Conservation (phyloP, 202 grass and related monocot species). For the Musa balbisiana region DNA sequence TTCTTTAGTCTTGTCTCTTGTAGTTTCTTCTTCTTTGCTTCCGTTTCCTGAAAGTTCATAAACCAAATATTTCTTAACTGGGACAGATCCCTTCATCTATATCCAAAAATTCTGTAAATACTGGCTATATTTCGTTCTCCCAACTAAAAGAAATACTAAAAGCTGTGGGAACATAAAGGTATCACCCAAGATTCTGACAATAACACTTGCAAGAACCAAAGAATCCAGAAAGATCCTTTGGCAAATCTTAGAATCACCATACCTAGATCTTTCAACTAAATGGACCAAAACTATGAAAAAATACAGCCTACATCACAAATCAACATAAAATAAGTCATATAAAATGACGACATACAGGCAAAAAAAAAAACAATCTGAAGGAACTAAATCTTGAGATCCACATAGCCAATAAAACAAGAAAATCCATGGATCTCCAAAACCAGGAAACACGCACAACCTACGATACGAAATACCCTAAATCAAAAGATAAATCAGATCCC, state of each 20-base stretch:
- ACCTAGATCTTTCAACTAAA: no score
- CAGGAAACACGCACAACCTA: no score
- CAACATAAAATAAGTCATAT: no score
- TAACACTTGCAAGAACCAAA: no score
- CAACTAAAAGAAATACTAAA: no score
- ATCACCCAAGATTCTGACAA: no score
- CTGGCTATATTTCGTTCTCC: background rate
- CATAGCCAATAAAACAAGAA: background rate
- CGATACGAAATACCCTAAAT: background rate
- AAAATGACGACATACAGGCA: no score
- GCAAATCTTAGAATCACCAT: no score
- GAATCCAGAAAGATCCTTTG: no score
- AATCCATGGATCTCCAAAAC: no score
- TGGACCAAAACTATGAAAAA: background rate
- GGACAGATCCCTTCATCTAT: background rate
- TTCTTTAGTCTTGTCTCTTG: slow-evolving; percentile 39
- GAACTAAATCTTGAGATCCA: background rate
- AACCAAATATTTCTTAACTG: background rate
- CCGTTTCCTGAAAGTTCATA: slow-evolving; percentile 44
- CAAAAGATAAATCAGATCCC: background rate
- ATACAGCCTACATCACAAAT: background rate
- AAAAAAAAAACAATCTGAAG: no score
- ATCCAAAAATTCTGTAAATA: background rate
- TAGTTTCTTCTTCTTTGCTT: slow-evolving; percentile 52
- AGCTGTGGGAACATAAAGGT: no score